Base-by-base conservation (phyloP, 2,329 filamentous ascomycete species). In the Coniochaeta prunicola region DNA sequence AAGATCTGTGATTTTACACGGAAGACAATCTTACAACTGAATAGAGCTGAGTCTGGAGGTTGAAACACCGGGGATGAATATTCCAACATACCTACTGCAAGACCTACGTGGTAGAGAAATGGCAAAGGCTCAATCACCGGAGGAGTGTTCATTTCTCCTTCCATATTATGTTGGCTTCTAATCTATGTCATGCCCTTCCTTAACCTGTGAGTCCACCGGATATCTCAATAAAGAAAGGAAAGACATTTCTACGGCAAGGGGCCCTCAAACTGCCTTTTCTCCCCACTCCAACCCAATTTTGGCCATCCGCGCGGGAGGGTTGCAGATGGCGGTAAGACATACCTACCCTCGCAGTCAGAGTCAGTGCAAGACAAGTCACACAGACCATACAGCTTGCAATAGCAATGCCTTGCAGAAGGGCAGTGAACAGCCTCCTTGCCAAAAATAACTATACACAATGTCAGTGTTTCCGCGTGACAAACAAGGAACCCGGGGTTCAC, bases 381-480 rank as follows among this genome's bases (percentile, higher is more conserved):
- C 28, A 86, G 64, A 0, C 86, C 86, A 64, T 85, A 90, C 17
- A 84, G 77, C 42, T 85, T 82, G 71, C 87, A 89, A 68, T 89
- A 89, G 67, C 86, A 89, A 9, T 82, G 79, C 53, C 76, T 71
- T 1, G 83, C 83, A 19, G 75, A 73, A 0, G 87, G 87, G 63
- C 86, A 90, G 64, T 86, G 78, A 1, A 87, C 77, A 7, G 78
- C 68, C 26, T 78, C 70, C 62, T 82, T 80, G 57, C 81, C 81
- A 64, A 85, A 86, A 12, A 85, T 82, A 61, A 85, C 80, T 83
- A 55, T 4, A 53, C 56, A 5, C 2, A 1, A 38, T 13, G 53
- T 56, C 21, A 56, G 53, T 31, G 53, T 45, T 15, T 12, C 21
- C 2, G 6, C 13, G 13, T 26, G 19, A 26, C 21, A 8, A n/a